Base-by-base conservation (phyloP, 352 stramenopile species). In the Globisporangium canariense region DNA sequence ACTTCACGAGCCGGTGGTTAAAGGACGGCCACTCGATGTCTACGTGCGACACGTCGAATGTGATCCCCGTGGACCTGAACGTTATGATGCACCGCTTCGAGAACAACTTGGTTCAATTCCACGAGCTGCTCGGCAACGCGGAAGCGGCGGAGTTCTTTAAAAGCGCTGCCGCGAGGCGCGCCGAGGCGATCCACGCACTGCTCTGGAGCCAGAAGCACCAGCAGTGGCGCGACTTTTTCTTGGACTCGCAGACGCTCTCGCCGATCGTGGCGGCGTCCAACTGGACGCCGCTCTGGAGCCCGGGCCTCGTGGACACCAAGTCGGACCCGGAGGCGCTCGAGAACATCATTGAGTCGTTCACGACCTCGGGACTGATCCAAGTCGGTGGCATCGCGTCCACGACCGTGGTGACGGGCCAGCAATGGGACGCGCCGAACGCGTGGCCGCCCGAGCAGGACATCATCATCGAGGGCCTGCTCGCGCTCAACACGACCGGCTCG, bases 1-100 rank as follows among this genome's bases (percentile, higher is more conserved):
- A 97, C 66, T 97, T 97, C 51, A 92, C 78, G 64, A 93, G 81
- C 58, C 82, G 89, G 22, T 97, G 89, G 89, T 64, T 96, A n/a
- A 70, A 34, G 60, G 32, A 75, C 74, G 40, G 71, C 40, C 71
- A 85, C 47, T 70, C 71, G 1, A 62, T 74, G n/a, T 78, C 83
- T 41, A 86, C 76, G 30, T 93, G 91, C 65, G 51, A 75, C 32
- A 94, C 86, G 9, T 72, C 76, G 38, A 77, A 71, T 7, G 72
- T 97, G 43, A 67, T 96, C 56, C 87, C 89, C 13, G 86, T 89
- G 10, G 89, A 97, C 62, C 69, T 97, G 28, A 97, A 97, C 66
- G 69, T 82, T 25, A 82, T 94, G 38, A 64, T 97, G 68, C 90
- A 88, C 64, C 74, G 78, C 22, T 72, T 94, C 30, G 88, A 96